Percentiles rank a stretch among this genome's conserved stretches.
These are phyloP conservation scores for Plantago elongata DNA, from an alignment of 257 asterid genomes.

Conservation along the genomic window DNA sequence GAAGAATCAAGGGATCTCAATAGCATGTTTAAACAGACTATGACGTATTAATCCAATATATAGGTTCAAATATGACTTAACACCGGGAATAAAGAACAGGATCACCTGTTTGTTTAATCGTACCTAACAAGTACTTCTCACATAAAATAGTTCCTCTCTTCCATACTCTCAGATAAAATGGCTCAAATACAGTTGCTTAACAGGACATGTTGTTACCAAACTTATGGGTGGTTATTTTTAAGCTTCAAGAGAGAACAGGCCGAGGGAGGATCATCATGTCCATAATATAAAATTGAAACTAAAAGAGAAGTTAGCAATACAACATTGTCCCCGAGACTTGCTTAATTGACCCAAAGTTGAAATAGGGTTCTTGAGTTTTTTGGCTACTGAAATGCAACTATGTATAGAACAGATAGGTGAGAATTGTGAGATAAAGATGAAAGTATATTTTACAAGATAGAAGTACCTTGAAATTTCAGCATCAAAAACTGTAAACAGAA, in stretches of 20 bases:
- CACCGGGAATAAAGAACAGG: slow-evolving; percentile 8
- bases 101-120: slow-evolving; percentile 6
- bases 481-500: slow-evolving; percentile 95
- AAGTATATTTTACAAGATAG: slow-evolving; percentile 13
- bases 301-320: not conserved
- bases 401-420: slow-evolving; percentile 10
- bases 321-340: not conserved
- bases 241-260: slow-evolving; percentile 12
- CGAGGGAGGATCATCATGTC: not conserved
- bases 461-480: slow-evolving; percentile 90
- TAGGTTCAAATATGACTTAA: not conserved
- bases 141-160: not conserved
- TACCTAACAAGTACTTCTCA: slow-evolving; percentile 6
- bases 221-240: slow-evolving; percentile 2
- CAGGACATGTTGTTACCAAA: slow-evolving; percentile 6
- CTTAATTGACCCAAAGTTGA: slow-evolving; percentile 15
- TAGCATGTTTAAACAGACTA: not conserved
- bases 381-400: slow-evolving; percentile 13
- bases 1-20: not conserved
- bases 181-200: not conserved
- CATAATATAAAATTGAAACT: not conserved
- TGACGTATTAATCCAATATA: not conserved
- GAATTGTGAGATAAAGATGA: not conserved
- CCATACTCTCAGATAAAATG: not conserved
- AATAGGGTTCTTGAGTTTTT: slow-evolving; percentile 7